Conservation (phyloP, 176 grass and related monocot genomes). For the Bonia amplexicaulis region DNA sequence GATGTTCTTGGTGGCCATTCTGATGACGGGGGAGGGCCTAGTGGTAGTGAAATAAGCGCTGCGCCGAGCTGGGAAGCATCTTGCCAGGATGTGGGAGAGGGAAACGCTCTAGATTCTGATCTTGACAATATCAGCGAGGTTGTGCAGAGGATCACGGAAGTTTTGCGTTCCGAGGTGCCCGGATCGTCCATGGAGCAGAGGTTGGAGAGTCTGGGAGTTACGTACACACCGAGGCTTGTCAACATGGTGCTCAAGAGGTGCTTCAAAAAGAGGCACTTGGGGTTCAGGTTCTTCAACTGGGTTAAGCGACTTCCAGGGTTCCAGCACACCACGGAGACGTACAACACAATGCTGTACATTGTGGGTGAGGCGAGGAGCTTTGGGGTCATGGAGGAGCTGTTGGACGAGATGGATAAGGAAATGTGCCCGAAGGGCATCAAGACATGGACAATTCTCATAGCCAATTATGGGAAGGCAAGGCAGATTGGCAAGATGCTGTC, state of each 20-base stretch:
- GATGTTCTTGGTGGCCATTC: neutral
- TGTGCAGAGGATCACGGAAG: conserved; percentile 47
- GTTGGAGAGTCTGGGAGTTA: conserved; percentile 40
- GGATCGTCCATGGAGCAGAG: conserved; percentile 34
- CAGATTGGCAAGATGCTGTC: conserved; percentile 48
- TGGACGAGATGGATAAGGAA: conserved; percentile 58
- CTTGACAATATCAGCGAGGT: conserved; percentile 20
- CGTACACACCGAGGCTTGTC: conserved; percentile 39
- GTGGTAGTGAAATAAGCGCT: too few species aligned
- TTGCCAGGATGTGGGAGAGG: neutral
- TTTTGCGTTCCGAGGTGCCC: conserved; percentile 39
- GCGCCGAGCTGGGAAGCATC: neutral
- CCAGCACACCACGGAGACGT: conserved; percentile 51
- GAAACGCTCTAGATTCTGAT: neutral
- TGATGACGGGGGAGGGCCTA: neutral
- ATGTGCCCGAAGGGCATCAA: conserved; percentile 57
- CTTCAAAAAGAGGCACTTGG: conserved; percentile 57
- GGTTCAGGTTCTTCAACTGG: conserved; percentile 65
- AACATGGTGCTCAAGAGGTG: conserved; percentile 75
- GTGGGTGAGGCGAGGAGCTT: conserved; percentile 44
- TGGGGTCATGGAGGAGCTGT: conserved; percentile 49
- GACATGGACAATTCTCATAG: conserved; percentile 66
- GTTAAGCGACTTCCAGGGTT: conserved; percentile 39
- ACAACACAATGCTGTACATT: conserved; percentile 71
- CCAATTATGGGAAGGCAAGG: conserved; percentile 48